Percentiles rank a stretch among this genome's conserved stretches.
Conservation (phyloP, 1,284 basidiomycete genomes). For the Pseudozyma sp. region DNA sequence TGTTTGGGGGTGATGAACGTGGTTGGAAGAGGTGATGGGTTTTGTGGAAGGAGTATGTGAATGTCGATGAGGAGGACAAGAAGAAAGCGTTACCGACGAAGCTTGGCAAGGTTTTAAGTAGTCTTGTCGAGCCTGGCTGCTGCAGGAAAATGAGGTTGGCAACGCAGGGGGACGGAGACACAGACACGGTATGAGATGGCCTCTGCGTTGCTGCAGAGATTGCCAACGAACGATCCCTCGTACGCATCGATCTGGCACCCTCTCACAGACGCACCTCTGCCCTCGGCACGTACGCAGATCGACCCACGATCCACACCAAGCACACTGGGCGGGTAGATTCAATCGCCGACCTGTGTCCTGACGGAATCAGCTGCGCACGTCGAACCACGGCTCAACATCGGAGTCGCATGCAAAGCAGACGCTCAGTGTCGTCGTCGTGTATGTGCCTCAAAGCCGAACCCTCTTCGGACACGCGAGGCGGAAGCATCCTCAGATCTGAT, state of each 20-base stretch:
- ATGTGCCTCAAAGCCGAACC: neutral
- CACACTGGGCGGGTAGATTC: neutral
- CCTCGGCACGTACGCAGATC: slow-evolving; percentile 8
- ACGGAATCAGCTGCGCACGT: slow-evolving; percentile 16
- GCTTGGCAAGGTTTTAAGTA: slow-evolving; percentile 42
- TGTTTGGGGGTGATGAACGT: slow-evolving; percentile 3
- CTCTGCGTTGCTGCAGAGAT: slow-evolving; percentile 16
- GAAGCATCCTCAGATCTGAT: too few relatives aligned
- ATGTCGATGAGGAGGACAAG: slow-evolving; percentile 18
- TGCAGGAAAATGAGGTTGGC: slow-evolving; percentile 2
- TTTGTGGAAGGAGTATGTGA: neutral
- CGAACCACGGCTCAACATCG: neutral
- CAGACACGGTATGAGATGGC: slow-evolving; percentile 16
- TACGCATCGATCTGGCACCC: slow-evolving; percentile 15
- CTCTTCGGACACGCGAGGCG: too few relatives aligned
- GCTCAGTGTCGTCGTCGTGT: slow-evolving; percentile 20
- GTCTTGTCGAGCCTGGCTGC: slow-evolving; percentile 9
- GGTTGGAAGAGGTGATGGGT: neutral
- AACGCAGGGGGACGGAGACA: slow-evolving; percentile 1
- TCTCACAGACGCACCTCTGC: slow-evolving; percentile 10
- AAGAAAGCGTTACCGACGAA: slow-evolving; percentile 5
- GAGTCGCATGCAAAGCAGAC: slow-evolving; percentile 19
- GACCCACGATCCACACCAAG: slow-evolving; percentile 13
- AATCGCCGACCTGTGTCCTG: slow-evolving; percentile 12
- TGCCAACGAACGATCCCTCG: slow-evolving; percentile 7